Conservation (phyloP, 202 grass and related monocot genomes). For the Alloteropsis angusta region DNA sequence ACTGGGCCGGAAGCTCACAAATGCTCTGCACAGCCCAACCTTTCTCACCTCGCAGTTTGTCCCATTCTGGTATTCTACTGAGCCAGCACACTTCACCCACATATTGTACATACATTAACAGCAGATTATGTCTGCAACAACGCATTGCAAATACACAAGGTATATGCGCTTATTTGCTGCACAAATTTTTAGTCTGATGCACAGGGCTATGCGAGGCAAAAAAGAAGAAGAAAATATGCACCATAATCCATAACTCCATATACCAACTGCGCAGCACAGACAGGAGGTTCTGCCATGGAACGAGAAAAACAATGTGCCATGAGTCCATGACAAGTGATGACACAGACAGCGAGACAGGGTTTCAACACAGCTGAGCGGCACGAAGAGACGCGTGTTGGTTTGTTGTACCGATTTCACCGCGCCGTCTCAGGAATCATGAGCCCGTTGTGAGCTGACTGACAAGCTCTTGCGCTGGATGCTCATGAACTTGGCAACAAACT, state of each 20-base stretch:
- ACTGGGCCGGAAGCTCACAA: not conserved
- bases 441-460: not conserved
- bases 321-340: not conserved
- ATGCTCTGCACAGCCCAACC: not conserved
- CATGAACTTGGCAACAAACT: constrained; percentile 71
- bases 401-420: not conserved
- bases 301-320: not conserved
- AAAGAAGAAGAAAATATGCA: not conserved
- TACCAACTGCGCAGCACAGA: not conserved
- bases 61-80: no score
- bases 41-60: no score
- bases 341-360: not conserved
- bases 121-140: not conserved
- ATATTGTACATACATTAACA: not conserved
- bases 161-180: not conserved
- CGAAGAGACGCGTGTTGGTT: not conserved
- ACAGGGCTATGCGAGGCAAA: not conserved
- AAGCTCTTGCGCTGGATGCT: constrained; percentile 61
- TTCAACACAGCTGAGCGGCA: not conserved
- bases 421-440: not conserved
- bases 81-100: no score
- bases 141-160: not conserved
- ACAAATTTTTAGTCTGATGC: not conserved
- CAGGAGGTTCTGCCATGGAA: not conserved
- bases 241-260: not conserved